Conservation (phyloP, 768 basidiomycete genomes). For the Boletales sp. region DNA sequence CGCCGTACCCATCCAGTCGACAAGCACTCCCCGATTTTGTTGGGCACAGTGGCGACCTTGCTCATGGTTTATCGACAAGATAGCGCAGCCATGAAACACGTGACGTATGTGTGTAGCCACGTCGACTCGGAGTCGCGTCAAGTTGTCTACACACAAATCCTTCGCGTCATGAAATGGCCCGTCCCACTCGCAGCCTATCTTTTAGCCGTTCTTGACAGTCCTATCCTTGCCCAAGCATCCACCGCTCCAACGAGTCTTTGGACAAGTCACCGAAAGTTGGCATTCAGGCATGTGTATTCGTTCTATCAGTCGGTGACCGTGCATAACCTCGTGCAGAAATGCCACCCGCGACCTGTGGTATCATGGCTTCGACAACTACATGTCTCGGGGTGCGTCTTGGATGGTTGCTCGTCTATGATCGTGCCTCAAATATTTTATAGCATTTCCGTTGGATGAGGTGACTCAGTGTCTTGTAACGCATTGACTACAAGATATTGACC, state of each 20-base stretch:
- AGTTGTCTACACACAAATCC: background rate
- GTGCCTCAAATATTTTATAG: constrained; percentile 36
- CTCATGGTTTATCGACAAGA: constrained; percentile 37
- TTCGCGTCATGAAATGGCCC: constrained; percentile 39
- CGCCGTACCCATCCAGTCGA: constrained; percentile 67
- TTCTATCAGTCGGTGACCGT: background rate
- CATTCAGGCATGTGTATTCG: constrained; percentile 45
- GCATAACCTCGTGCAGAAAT: constrained; percentile 43
- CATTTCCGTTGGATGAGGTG: constrained; percentile 87
- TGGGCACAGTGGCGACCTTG: constrained; percentile 54
- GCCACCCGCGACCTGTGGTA: constrained; percentile 78
- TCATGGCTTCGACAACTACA: constrained; percentile 88
- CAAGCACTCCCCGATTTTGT: constrained; percentile 65
- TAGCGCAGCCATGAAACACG: constrained; percentile 14
- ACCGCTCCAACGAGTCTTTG: constrained; percentile 38
- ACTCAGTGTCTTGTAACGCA: constrained; percentile 9
- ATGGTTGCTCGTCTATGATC: constrained; percentile 1
- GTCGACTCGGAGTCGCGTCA: constrained; percentile 21
- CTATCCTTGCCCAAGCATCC: constrained; percentile 12
- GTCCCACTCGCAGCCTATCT: constrained; percentile 42
- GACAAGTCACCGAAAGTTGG: constrained; percentile 55
- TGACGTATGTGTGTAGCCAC: constrained; percentile 20
- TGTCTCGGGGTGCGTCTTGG: constrained; percentile 62
- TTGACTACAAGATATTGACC: constrained; percentile 12
- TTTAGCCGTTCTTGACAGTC: constrained; percentile 35